Evolutionary conservation across 1,139 yeast species (phyloP).

Genomic region (Geotrichum histeridarum): DNA sequence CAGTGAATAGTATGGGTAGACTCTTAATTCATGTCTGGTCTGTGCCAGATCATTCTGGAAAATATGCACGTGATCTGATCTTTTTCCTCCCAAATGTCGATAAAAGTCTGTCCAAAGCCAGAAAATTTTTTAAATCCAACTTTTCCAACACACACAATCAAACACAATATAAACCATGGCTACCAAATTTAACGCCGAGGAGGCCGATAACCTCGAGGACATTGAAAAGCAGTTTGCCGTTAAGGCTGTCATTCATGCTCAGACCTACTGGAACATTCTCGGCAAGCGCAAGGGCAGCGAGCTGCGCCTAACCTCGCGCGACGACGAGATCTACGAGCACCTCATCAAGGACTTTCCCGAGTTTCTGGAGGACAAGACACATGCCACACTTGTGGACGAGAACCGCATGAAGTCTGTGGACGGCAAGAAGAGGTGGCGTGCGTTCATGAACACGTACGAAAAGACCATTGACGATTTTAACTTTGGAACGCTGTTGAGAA

Average conservation of each 20-base stretch:
- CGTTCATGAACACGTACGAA: conserved; percentile 76
- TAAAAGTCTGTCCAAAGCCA: not conserved
- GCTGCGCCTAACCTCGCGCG: conserved; percentile 67
- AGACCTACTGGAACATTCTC: conserved; percentile 83
- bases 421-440: conserved; percentile 91
- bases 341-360: conserved; percentile 81
- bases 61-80: not conserved
- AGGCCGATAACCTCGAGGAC: conserved; percentile 58
- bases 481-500: conserved; percentile 88
- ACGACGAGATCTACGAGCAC: conserved; percentile 73
- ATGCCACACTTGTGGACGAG: conserved; percentile 59
- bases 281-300: conserved; percentile 71
- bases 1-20: no score
- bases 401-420: conserved; percentile 71
- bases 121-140: no score
- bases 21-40: no score
- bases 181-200: conserved; percentile 47
- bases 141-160: not conserved
- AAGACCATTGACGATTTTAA: conserved; percentile 74
- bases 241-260: conserved; percentile 93
- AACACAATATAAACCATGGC: conserved; percentile 3
- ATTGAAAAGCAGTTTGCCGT: conserved; percentile 97
- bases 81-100: not conserved
- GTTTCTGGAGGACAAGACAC: conserved; percentile 52
- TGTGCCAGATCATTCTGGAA: no score